Conservation (phyloP, 139 green algal genomes). For the Chlamydomonas urium region DNA sequence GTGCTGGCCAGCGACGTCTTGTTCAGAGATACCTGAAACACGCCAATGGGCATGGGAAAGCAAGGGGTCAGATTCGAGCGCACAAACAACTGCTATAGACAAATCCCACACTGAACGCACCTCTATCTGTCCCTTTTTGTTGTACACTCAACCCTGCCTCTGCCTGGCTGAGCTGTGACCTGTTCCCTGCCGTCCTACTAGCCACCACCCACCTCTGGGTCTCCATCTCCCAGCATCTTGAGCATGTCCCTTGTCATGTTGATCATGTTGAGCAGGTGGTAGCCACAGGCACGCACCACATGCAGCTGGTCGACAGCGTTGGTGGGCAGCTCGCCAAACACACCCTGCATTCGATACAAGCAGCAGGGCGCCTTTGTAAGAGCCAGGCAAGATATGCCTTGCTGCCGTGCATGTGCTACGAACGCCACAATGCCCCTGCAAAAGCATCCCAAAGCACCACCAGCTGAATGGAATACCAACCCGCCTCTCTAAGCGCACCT, state of each 20-base stretch:
- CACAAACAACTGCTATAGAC: too few species aligned
- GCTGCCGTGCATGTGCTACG: neutral
- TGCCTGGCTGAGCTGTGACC: too few species aligned
- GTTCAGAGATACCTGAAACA: too few species aligned
- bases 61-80: too few species aligned
- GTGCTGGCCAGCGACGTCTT: slow-evolving; percentile 16
- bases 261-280: slow-evolving; percentile 50
- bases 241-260: slow-evolving; percentile 33
- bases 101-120: too few species aligned
- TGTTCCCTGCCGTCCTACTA: too few species aligned
- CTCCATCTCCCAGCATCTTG: slow-evolving; percentile 12
- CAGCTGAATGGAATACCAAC: too few species aligned
- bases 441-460: too few species aligned
- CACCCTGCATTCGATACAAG: slow-evolving; percentile 12
- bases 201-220: neutral
- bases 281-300: slow-evolving; percentile 33
- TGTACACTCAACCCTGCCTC: too few species aligned
- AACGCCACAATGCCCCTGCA: neutral
- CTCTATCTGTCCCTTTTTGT: too few species aligned
- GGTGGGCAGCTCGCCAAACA: slow-evolving; percentile 36
- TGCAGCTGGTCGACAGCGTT: slow-evolving; percentile 26
- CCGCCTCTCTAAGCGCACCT: slow-evolving; percentile 13
- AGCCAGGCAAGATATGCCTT: neutral
- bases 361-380: neutral
- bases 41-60: too few species aligned